Base-by-base conservation (phyloP, 192 early-diverging fungal species). In the Backusella sp. region DNA sequence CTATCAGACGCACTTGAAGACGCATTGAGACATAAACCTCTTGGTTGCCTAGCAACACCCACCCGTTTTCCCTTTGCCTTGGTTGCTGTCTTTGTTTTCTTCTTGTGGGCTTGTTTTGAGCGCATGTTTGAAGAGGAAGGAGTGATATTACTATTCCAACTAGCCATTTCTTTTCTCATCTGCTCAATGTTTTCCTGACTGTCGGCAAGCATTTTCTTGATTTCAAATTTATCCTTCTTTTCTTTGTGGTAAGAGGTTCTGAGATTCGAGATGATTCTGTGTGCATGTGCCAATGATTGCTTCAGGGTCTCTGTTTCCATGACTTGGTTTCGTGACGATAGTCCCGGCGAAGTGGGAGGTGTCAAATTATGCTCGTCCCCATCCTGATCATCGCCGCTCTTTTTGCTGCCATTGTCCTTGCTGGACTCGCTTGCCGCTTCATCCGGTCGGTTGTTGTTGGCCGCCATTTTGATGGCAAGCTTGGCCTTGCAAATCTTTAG, bases 141-240 rank as follows among this genome's bases (percentile, higher is more conserved):
- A 26, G 39, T 28, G 21, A 39, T 44, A 49, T 71, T 44, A 15
- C 7, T 42, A 62, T 68, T 62, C 30, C 46, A 53, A 35, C 70
- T 70, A 49, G 68, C 53, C 41, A 83, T 69, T 39, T 88, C 85
- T 32, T 83, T 71, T 2, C 84, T 80, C 79, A 91, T 65, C 9
- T 76, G 74, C 32, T 90, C 88, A 68, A 91, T 88, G 32, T 79
- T 83, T 68, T 90, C 88, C 52, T 90, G 84, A 32, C 83, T 81
- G n/a, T 89, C 88, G 0, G 79, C 75, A 9, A 91, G 71, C 72
- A 90, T 66, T 66, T 87, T 86, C 52, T 83, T 83, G 15, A 88
- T 35, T 69, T 90, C 89, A 46, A 84, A 75, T 72, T 89, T 89
- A 56, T 85, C 87, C 3, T 79, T 41, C 28, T 87, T 87, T 46